Percentiles rank a stretch among this genome's conserved stretches.
phyloP scores from a whole-genome alignment of 345 rosid species.

The Aegle marmelos region DNA sequence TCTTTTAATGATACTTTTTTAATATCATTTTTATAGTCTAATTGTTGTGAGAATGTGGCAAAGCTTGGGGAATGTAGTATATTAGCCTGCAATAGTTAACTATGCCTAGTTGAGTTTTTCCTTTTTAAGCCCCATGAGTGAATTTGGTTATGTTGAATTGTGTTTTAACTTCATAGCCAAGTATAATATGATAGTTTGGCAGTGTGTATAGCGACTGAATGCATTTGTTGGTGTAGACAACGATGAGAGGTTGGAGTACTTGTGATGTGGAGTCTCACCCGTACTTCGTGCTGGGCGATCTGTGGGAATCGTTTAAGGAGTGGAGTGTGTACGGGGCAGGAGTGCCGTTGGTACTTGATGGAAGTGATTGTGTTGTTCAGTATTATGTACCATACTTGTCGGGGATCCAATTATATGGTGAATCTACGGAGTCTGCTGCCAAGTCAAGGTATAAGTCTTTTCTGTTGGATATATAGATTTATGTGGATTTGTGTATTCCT shows the following conservation, averaged over 20 bases:
- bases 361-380: slow-evolving; percentile 63
- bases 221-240: slow-evolving; percentile 29
- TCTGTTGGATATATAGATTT: not conserved
- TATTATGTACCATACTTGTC: slow-evolving; percentile 88
- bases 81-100: not conserved
- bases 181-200: not conserved
- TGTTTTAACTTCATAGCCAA: not conserved
- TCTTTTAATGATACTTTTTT: not conserved
- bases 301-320: slow-evolving; percentile 82
- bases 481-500: not conserved
- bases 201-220: too few relatives aligned
- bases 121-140: not conserved
- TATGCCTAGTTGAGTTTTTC: not conserved
- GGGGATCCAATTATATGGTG: slow-evolving; percentile 77
- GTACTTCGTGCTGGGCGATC: slow-evolving; percentile 61
- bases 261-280: slow-evolving; percentile 42
- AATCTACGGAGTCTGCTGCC: slow-evolving; percentile 26
- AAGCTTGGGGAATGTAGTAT: not conserved
- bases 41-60: not conserved
- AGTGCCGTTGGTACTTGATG: slow-evolving; percentile 69
- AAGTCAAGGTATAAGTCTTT: slow-evolving; percentile 34
- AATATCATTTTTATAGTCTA: not conserved
- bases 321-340: slow-evolving; percentile 92
- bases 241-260: slow-evolving; percentile 47
- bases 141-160: not conserved